Conservation (phyloP, 2,329 filamentous ascomycete genomes). For the Cladosporium sphaerospermum region DNA sequence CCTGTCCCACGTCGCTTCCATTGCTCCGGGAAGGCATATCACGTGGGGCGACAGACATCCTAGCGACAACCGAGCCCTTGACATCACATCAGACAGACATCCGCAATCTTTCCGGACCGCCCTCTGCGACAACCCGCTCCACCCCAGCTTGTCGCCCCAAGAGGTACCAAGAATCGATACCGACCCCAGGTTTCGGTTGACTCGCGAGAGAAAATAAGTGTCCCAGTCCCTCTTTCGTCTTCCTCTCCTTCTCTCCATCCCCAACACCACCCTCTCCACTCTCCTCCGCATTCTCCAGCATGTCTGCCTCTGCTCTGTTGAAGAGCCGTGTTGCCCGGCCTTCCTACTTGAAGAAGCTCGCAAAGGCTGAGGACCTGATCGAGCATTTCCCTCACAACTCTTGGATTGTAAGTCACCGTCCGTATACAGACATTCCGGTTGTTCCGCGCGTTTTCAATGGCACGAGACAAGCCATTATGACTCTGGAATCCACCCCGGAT, state of each 20-base stretch:
- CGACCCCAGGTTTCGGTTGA: constrained; percentile 5
- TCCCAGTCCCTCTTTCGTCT: neutral
- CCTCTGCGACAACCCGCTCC: neutral
- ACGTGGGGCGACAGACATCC: neutral
- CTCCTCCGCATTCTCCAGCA: constrained; percentile 9
- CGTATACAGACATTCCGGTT: neutral
- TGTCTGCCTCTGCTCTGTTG: constrained; percentile 53
- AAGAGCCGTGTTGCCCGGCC: constrained; percentile 69
- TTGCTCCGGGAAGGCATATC: neutral
- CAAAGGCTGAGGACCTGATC: constrained; percentile 71
- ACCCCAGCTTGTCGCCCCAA: neutral
- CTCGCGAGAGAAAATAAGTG: constrained; percentile 9
- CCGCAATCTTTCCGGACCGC: constrained; percentile 6
- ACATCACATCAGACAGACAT: constrained; percentile 5
- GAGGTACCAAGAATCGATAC: constrained; percentile 6
- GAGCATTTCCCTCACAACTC: constrained; percentile 65
- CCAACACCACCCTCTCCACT: neutral
- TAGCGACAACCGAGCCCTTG: neutral
- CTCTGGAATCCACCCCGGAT: too few relatives aligned
- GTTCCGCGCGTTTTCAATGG: too few relatives aligned
- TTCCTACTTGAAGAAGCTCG: constrained; percentile 73
- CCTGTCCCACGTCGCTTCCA: neutral
- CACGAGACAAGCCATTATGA: too few relatives aligned
- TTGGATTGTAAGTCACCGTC: constrained; percentile 8
- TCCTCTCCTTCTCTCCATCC: neutral